Evolutionary conservation across 805 yeast genomes (phyloP), one percentile per base, ranked within the genome.

Genomic region (Gaillardinia entomophila): DNA sequence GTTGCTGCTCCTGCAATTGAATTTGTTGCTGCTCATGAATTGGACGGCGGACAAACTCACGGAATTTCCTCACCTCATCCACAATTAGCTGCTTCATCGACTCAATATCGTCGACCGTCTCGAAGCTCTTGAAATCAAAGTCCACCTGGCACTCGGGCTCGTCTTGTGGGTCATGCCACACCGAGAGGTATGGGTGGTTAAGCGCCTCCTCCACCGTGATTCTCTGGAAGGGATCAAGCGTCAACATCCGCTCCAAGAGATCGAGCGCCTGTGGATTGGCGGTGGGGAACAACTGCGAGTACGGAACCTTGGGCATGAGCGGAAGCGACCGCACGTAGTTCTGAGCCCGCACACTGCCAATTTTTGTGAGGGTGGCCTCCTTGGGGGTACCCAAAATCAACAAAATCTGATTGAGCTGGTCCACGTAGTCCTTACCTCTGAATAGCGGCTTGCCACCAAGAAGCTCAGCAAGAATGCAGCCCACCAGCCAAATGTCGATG

Each of bases 401-500:
- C 35, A 92, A 64, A 32, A 90, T 90, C 62, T 87, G 88, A 51
- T 85, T 84, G 52, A 92, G 68, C 58, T 92, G 98, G 55, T 92
- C 95, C 19, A 90, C 96, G 53, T 90, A 92, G 62, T 92, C 97
- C 54, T 83, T 84, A 4, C 98, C 98, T 45, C 90, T 82, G 63
- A 92, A 92, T 15, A 92, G 71, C 1, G 98, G 96, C 47, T 77
- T 76, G 0, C 97, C 89, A 3, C 95, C 95, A 13, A 92, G 62
- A 41, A 92, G 71, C 55, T 92, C 98, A 1, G 97, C 98, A 34
- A 92, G 64, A 37, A 92, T 89, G 62, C 98, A 92, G 3, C 98
- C 98, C 14, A 92, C 95, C 0, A 97, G 87, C 98, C 98, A 92
- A 36, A 92, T 74, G 57, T 92, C 98, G 38, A 92, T 90, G 16